Evolutionary conservation across 1,284 basidiomycete genomes (phyloP), one percentile per base, ranked within the genome.

Genomic region (Ustilago hordei): DNA sequence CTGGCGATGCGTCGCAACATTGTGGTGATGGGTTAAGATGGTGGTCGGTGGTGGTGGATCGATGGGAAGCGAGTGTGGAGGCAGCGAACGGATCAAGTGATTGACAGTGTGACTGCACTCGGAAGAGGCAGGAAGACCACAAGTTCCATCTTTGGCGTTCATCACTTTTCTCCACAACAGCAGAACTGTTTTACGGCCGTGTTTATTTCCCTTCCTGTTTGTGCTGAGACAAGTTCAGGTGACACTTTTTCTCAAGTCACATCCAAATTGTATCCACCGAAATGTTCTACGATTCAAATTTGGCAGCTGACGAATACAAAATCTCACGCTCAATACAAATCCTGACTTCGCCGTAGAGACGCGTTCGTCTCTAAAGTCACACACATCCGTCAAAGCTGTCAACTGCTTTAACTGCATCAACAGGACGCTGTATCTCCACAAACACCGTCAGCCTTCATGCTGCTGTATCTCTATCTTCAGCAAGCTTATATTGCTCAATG

Each of bases 1-100:
- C 74, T 76, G 31, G 74, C 74, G 56, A 76, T 71, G n/a, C 74
- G 64, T 71, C 74, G 69, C 68, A 76, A 57, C 74, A 76, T 76
- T 39, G 36, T 70, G 39, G 19, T 39, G n/a, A n/a, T 63, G 35
- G 19, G 19, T 19, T 17, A 45, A 4, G 60, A n/a, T 52, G 58
- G 19, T 59, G 53, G 36, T 9, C n/a, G 36, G 41, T 32, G 15
- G 15, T 36, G 32, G 31, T 12, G 34, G 60, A 19, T 9, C 23
- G 60, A 55, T 12, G n/a, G 31, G 43, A 15, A 56, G 54, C 48
- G 58, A 47, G 54, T 53, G 58, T 47, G 53, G 31, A 31, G 48
- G 38, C 19, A 23, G 12, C 15, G 32, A n/a, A 6, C 9, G 23
- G 43, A 28, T 41, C 39, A 28, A 31, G 43, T 28, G 53, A 35